Base-by-base conservation (phyloP, 1,284 basidiomycete genomes). In the Hortiboletus rubellus region DNA sequence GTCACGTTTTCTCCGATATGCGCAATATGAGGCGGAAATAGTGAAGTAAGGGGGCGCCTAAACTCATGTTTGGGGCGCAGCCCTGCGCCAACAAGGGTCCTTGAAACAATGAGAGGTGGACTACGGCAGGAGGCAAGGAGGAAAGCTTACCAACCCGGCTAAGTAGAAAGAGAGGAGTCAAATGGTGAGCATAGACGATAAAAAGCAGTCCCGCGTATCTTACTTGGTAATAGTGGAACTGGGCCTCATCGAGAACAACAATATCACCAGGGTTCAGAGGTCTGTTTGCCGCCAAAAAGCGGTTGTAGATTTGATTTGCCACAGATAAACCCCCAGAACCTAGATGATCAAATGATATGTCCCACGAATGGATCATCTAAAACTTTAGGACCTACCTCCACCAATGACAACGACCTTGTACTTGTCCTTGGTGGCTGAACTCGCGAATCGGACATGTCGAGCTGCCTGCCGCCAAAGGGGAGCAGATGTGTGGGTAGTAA, bases 31-130 rank as follows among this genome's bases (percentile, higher is more conserved):
- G 78, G 70, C 0, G 93, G 90, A 54, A 96, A 84, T 43, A 96
- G 79, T 1, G 83, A 80, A 27, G 77, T 70, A 49, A 97, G 79
- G 6, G 84, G 84, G 33, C 83, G 82, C 55, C 87, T 83, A 63
- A 92, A 89, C 22, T 84, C 79, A 12, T 76, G 72, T 62, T 91
- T 88, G 50, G 82, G 72, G 66, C 88, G 85, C 58, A 98, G 80
- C 38, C 96, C 96, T 31, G 92, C 82, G 30, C 94, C 96, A 42
- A 96, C 95, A 27, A 98, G 84, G 3, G 96, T 97, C 95, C 92
- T 94, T 61, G 61, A 67, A 55, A 60, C 55, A 59, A 50, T 54
- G 46, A 54, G 55, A 40, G 18, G 10, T 40, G 24, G 31, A 27
- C 46, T 43, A 14, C 42, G 36, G 15, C 14, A 31, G 4, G 31